Evolutionary conservation across 2,329 filamentous ascomycete genomes (phyloP).

Genomic region (Metarhizium humberi): DNA sequence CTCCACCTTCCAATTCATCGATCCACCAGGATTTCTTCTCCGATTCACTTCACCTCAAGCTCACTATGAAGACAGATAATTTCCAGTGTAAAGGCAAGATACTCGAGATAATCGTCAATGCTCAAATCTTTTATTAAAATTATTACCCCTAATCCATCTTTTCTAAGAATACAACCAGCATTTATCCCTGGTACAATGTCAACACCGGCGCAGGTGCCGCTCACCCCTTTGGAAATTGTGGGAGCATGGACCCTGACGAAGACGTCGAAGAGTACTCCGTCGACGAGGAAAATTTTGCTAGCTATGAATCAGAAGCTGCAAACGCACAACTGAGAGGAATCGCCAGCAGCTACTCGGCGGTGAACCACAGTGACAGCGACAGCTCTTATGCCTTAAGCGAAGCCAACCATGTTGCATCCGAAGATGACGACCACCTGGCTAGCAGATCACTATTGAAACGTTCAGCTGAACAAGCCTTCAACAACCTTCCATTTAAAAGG

Average conservation of each 20-base stretch:
- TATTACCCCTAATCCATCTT: neutral
- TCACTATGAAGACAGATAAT: neutral
- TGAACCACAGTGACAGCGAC: neutral
- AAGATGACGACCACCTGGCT: slow-evolving; percentile 1
- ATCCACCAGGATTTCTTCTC: neutral
- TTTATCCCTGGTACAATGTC: slow-evolving; percentile 19
- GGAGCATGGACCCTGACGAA: slow-evolving; percentile 22
- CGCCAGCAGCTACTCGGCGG: neutral
- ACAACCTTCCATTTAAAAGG: slow-evolving; percentile 33
- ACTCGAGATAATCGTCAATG: neutral
- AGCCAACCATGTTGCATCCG: neutral
- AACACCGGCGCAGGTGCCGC: slow-evolving; percentile 10
- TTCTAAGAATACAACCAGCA: neutral
- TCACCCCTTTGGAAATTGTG: slow-evolving; percentile 9
- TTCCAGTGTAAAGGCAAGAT: neutral
- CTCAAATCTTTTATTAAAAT: too few species aligned
- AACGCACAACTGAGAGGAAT: neutral
- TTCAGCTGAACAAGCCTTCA: slow-evolving; percentile 14
- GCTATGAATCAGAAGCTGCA: neutral
- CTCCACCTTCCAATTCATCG: neutral
- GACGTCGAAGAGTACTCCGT: slow-evolving; percentile 13
- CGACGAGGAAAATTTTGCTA: slow-evolving; percentile 5
- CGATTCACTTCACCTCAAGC: neutral
- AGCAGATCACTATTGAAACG: slow-evolving; percentile 20
- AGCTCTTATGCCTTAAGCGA: slow-evolving; percentile 4